These are phyloP conservation scores for Entrophospora sp. DNA, from an alignment of 192 early-diverging fungal species.

Conservation along the genomic window DNA sequence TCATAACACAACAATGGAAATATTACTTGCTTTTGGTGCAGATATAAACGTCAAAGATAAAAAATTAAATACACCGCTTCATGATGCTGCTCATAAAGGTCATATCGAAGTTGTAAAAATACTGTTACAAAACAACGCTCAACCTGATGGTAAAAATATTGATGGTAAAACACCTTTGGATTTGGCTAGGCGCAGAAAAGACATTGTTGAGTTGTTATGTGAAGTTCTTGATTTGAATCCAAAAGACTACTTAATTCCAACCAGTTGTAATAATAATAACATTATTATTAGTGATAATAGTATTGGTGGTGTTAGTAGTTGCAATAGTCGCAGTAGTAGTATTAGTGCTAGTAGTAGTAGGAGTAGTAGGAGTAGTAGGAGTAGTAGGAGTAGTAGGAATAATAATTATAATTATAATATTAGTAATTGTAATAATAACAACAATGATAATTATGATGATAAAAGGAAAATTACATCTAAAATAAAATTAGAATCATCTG, in stretches of 20 bases:
- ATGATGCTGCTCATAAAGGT: constrained; percentile 54
- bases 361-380: no score
- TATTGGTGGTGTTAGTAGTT: no score
- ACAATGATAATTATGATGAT: constrained; percentile 17
- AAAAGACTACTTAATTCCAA: neutral
- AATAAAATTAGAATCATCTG: no score
- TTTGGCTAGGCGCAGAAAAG: neutral
- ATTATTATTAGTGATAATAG: no score
- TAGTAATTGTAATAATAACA: no score
- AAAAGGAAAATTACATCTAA: neutral
- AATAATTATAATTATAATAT: no score
- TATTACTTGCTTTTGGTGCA: constrained; percentile 47
- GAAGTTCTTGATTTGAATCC: neutral
- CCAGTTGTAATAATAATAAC: no score
- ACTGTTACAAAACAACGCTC: constrained; percentile 36
- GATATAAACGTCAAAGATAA: constrained; percentile 48
- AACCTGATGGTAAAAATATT: constrained; percentile 9
- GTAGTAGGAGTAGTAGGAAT: no score
- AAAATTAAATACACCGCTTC: constrained; percentile 53
- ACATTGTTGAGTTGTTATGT: constrained; percentile 2
- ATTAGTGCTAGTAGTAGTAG: no score
- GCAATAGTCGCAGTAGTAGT: no score
- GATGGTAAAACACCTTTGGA: constrained; percentile 10
- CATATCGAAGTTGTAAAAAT: constrained; percentile 40
- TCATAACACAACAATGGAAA: constrained; percentile 32